These are phyloP conservation scores for Viridothelium virens DNA, from an alignment of 495 filamentous ascomycete genomes.

Conservation along the genomic window DNA sequence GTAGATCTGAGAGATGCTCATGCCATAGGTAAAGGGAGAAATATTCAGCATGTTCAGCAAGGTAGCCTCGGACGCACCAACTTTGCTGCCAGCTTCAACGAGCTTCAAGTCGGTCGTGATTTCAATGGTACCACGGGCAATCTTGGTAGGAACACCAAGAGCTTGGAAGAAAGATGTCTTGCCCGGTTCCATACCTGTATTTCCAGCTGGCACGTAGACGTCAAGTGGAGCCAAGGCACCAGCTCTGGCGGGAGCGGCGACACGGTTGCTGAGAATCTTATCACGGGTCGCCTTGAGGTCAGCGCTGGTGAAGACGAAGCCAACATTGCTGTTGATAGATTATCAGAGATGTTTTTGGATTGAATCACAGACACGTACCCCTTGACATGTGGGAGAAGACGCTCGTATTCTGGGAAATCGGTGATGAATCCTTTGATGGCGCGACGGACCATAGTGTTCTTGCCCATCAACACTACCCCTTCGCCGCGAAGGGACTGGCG, in stretches of 20 bases:
- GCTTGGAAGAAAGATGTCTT: conserved; percentile 99
- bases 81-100: conserved; percentile 83
- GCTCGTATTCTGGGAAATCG: conserved; percentile 94
- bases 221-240: conserved; percentile 89
- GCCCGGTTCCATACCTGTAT: conserved; percentile 99
- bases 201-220: conserved; percentile 88
- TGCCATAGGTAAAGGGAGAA: conserved; percentile 99
- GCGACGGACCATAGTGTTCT: conserved; percentile 99
- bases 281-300: conserved; percentile 87
- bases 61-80: conserved; percentile 96
- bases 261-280: conserved; percentile 93
- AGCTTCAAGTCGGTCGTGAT: conserved; percentile 98
- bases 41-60: conserved; percentile 99
- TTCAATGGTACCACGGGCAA: conserved; percentile 99
- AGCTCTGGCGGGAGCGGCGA: conserved; percentile 93
- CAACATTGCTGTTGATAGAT: conserved; percentile 63
- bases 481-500: conserved; percentile 77
- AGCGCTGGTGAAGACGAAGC: conserved; percentile 98
- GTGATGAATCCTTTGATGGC: conserved; percentile 89
- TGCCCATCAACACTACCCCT: conserved; percentile 96
- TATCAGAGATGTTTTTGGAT: background rate
- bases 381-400: conserved; percentile 88
- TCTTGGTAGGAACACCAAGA: conserved; percentile 99
- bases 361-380: conserved; percentile 40
- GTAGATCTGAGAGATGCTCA: conserved; percentile 93